Evolutionary conservation across 176 grass and related monocot genomes (phyloP).

Genomic region (Eragrostis curvula): DNA sequence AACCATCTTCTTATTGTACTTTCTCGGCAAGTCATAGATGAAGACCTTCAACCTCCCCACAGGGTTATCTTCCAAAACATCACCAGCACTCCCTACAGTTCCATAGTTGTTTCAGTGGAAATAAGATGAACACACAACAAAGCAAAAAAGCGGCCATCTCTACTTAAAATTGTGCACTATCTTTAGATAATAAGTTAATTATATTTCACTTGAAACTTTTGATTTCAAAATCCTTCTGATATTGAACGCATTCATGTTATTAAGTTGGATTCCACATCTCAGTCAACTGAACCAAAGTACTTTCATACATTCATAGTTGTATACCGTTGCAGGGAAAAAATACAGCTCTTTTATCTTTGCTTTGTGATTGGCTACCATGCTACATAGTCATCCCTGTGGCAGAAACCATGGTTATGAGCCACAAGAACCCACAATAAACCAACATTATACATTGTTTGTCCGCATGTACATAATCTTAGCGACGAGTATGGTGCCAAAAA

Average conservation of each 20-base stretch:
- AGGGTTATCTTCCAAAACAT: conserved; percentile 96
- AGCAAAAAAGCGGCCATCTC: not conserved
- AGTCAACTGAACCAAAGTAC: not conserved
- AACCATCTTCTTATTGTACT: conserved; percentile 97
- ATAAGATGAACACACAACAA: conserved; percentile 12
- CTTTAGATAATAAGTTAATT: not conserved
- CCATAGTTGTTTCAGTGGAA: conserved; percentile 19
- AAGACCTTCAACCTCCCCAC: conserved; percentile 94
- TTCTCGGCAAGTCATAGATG: conserved; percentile 90
- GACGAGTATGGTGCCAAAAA: not conserved
- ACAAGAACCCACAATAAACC: not conserved
- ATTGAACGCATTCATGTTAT: not conserved
- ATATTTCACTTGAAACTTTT: conserved; percentile 13
- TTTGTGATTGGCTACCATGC: not conserved
- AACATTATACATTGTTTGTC: not conserved
- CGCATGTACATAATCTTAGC: not conserved
- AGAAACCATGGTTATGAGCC: not conserved
- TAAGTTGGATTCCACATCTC: not conserved
- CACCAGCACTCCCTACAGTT: conserved; percentile 85
- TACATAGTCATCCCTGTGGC: not conserved
- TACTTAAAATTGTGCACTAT: not conserved
- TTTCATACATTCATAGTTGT: not conserved
- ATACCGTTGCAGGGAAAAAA: not conserved
- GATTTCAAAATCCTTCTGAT: not conserved
- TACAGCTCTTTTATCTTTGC: not conserved